phyloP scores from a whole-genome alignment of 441 rosid species.

The Adansonia rubrostipa region DNA sequence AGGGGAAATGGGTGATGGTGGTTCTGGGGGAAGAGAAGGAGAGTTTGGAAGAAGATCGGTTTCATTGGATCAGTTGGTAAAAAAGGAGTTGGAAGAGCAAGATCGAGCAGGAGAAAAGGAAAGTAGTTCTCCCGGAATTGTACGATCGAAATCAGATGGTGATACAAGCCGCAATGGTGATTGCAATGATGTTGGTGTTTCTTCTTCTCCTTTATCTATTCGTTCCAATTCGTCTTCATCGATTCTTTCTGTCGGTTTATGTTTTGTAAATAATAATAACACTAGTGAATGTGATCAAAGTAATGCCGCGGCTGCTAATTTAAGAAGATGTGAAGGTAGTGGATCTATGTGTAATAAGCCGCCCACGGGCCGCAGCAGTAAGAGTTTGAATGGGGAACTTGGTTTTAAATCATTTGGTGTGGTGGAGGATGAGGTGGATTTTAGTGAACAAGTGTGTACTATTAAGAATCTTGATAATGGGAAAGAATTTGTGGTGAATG shows the following conservation, averaged over 20 bases:
- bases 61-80: constrained; percentile 51
- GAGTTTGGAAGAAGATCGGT: constrained; percentile 48
- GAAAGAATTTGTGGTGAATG: constrained; percentile 86
- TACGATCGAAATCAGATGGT: constrained; percentile 57
- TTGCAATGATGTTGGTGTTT: constrained; percentile 38
- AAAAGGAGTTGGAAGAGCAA: constrained; percentile 18
- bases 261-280: constrained; percentile 48
- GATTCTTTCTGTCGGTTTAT: constrained; percentile 37
- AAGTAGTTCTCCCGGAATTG: constrained; percentile 32
- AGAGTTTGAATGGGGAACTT: constrained; percentile 40
- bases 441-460: constrained; percentile 55
- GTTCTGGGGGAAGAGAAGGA: constrained; percentile 9
- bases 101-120: constrained; percentile 33
- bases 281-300: constrained; percentile 28
- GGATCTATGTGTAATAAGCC: constrained; percentile 48
- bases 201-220: constrained; percentile 44
- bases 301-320: constrained; percentile 37
- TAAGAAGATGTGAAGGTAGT: constrained; percentile 31
- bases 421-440: constrained; percentile 44
- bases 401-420: constrained; percentile 25
- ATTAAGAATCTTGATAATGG: constrained; percentile 94
- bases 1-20: constrained; percentile 17
- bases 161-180: constrained; percentile 32
- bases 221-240: constrained; percentile 44
- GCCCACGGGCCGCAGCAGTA: constrained; percentile 45